Evolutionary conservation across 371 early-diverging fungal genomes (phyloP).

Genomic region (Mortierella polycephala): DNA sequence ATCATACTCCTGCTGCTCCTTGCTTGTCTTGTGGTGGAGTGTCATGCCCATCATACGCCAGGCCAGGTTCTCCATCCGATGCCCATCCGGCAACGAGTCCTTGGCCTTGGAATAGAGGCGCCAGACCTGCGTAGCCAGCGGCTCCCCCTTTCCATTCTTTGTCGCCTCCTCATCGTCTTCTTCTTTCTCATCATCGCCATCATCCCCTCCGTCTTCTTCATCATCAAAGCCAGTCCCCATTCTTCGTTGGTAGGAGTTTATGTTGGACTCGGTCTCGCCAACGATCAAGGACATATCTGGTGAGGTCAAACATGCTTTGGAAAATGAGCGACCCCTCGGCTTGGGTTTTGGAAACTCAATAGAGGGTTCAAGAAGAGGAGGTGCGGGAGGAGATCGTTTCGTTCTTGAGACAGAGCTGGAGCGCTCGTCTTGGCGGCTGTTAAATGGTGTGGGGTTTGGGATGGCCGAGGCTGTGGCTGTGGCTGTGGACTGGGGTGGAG

Average conservation of each 20-base stretch:
- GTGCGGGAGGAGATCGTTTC: constrained; percentile 11
- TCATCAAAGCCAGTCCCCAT: neutral
- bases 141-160: constrained; percentile 54
- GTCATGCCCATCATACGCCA: constrained; percentile 79
- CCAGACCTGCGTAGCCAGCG: constrained; percentile 71
- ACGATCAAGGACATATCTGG: neutral
- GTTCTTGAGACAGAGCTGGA: neutral
- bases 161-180: constrained; percentile 51
- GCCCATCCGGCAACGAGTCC: constrained; percentile 67
- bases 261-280: neutral
- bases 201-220: neutral
- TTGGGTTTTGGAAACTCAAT: constrained; percentile 32
- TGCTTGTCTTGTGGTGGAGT: constrained; percentile 56
- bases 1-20: neutral
- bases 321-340: constrained; percentile 1
- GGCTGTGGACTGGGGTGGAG: constrained; percentile 6
- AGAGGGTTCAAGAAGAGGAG: constrained; percentile 20
- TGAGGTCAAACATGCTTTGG: neutral
- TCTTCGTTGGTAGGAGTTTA: too few relatives aligned
- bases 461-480: constrained; percentile 6
- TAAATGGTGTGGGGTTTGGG: neutral
- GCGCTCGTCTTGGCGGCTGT: constrained; percentile 6
- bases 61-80: constrained; percentile 72
- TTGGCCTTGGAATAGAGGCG: constrained; percentile 72
- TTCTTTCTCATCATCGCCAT: constrained; percentile 35